Evolutionary conservation across 306 rosid genomes (phyloP), one percentile per base, ranked within the genome.

Genomic region (Cicer cuneatum): DNA sequence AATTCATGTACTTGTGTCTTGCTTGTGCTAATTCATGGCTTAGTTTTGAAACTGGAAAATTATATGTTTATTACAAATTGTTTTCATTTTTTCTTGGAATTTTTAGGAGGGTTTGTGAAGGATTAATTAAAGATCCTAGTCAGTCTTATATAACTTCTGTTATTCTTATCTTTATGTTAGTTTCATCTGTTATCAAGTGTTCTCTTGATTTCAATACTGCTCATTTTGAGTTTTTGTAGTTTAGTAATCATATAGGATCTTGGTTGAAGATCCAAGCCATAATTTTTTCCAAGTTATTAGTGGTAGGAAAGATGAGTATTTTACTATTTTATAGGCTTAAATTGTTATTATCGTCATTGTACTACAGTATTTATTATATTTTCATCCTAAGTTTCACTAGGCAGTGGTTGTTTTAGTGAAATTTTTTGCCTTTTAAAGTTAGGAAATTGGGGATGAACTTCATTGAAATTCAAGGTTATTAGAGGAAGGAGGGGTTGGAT

Each of bases 41-140:
- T 73, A 29, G 54, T 10, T 48, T 35, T 21, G 56, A n/a, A 43
- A 52, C 42, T 58, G 33, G 54, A 47, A 12, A 78, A 49, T 13
- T 14, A 78, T 21, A 68, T 56, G 51, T 43, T 16, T 43, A 57
- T 11, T 43, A 57, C 35, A 15, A 39, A 5, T 78, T 60, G 7
- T 12, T 70, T 59, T 39, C 12, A 19, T 58, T 7, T 37, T 58
- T 24, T 8, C 9, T 54, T 9, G 9, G 9, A 21, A 56, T 48
- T 15, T 47, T 69, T 46, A 6, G 42, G 33, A 46, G 6, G 60
- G 42, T 35, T 57, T 68, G 69, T 57, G 69, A 76, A 65, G 18
- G 4, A 48, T 48, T n/a, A 51, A 41, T 52, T 65, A 41, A 10
- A 40, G 56, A 75, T 40, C 57, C 46, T 19, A 38, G 15, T 48